Conservation (phyloP, 768 basidiomycete genomes). For the Leccinellum luteum region DNA sequence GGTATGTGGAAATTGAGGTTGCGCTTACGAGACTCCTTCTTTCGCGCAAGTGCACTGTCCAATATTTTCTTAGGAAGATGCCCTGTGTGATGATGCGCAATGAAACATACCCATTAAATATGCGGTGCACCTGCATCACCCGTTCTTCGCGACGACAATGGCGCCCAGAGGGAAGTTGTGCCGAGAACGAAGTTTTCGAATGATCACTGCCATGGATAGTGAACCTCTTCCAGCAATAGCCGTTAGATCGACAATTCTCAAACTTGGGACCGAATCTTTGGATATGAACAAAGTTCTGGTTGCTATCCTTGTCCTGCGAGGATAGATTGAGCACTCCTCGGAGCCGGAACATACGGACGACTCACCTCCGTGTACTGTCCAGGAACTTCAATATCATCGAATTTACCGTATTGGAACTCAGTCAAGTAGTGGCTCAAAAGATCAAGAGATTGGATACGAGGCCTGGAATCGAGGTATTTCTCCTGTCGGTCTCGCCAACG, state of each 20-base stretch:
- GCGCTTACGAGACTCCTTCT: slow-evolving; percentile 91
- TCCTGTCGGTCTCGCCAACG: slow-evolving; percentile 93
- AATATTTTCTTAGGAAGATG: not conserved
- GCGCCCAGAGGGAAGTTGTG: slow-evolving; percentile 83
- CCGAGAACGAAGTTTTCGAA: slow-evolving; percentile 83
- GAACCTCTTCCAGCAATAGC: slow-evolving; percentile 86
- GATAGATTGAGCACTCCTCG: slow-evolving; percentile 4
- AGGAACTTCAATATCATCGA: slow-evolving; percentile 98
- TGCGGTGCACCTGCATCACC: slow-evolving; percentile 89
- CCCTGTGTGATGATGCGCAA: not conserved
- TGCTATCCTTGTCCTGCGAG: slow-evolving; percentile 87
- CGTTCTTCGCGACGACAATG: slow-evolving; percentile 91
- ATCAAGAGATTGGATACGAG: slow-evolving; percentile 82
- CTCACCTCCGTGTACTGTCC: slow-evolving; percentile 95
- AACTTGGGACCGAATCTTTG: slow-evolving; percentile 88
- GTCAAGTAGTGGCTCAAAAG: slow-evolving; percentile 88
- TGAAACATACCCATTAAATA: slow-evolving; percentile 76
- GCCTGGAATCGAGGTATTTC: slow-evolving; percentile 73
- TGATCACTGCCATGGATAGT: slow-evolving; percentile 90
- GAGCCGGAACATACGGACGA: not conserved
- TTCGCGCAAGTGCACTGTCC: slow-evolving; percentile 73
- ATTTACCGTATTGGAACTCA: slow-evolving; percentile 97
- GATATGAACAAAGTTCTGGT: slow-evolving; percentile 87
- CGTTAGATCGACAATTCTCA: slow-evolving; percentile 85
- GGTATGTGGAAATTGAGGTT: slow-evolving; percentile 92